Evolutionary conservation across 169 alveolate species (phyloP).

Genomic region (Theileria orientalis): DNA sequence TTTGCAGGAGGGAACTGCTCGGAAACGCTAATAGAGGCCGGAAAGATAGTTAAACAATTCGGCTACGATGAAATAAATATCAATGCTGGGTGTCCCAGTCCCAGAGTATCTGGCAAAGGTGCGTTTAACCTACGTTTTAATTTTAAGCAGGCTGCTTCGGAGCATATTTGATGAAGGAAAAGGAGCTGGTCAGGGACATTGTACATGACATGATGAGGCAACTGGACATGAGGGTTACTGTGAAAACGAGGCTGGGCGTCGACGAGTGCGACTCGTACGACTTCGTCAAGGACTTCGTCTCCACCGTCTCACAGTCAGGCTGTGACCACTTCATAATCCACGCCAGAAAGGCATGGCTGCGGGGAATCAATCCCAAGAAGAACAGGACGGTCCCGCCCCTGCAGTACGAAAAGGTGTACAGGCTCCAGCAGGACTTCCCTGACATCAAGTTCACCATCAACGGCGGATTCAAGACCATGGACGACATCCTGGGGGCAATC

Average conservation of each 20-base stretch:
- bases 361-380: slow-evolving; percentile 90
- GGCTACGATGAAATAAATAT: slow-evolving; percentile 93
- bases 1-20: slow-evolving; percentile 89
- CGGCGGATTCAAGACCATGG: slow-evolving; percentile 87
- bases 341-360: slow-evolving; percentile 91
- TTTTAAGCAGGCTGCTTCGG: slow-evolving; percentile 88
- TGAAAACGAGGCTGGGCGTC: slow-evolving; percentile 93
- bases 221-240: slow-evolving; percentile 85
- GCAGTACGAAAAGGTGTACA: slow-evolving; percentile 87
- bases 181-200: slow-evolving; percentile 87
- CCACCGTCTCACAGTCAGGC: slow-evolving; percentile 80
- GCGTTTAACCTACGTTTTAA: neutral
- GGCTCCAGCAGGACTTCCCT: slow-evolving; percentile 86
- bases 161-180: slow-evolving; percentile 93
- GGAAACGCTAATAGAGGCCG: slow-evolving; percentile 85
- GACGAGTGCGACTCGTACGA: slow-evolving; percentile 87
- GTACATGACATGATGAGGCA: slow-evolving; percentile 49
- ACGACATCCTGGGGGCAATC: slow-evolving; percentile 67
- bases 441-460: slow-evolving; percentile 85
- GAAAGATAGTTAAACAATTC: slow-evolving; percentile 78
- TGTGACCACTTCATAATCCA: slow-evolving; percentile 90
- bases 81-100: slow-evolving; percentile 93
- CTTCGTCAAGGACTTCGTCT: slow-evolving; percentile 77
- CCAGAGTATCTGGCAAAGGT: slow-evolving; percentile 85
- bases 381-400: slow-evolving; percentile 92